These are phyloP conservation scores for Lycium barbarum DNA, from an alignment of 257 asterid genomes.

Conservation along the genomic window DNA sequence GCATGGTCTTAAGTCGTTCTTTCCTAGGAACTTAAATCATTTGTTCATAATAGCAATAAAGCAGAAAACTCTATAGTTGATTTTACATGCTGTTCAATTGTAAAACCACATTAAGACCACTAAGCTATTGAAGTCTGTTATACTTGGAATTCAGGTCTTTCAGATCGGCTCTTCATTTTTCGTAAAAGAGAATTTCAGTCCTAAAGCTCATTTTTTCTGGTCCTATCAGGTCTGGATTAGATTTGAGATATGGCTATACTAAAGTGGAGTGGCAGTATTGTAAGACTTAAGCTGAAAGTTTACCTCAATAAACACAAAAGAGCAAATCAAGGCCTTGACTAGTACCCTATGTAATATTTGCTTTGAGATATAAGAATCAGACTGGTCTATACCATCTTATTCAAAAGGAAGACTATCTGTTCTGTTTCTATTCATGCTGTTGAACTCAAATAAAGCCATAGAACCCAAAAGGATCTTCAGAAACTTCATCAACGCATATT, in stretches of 20 bases:
- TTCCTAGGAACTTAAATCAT: conserved; percentile 10
- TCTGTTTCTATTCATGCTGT: neutral
- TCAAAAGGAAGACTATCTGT: neutral
- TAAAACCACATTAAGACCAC: neutral
- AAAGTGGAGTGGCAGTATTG: neutral
- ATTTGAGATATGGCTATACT: neutral
- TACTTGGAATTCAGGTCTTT: neutral
- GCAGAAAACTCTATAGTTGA: neutral
- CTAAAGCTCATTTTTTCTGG: neutral
- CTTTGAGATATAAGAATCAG: neutral
- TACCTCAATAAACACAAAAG: neutral
- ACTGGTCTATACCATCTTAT: conserved; percentile 4
- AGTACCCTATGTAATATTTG: conserved; percentile 14
- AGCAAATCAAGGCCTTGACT: neutral
- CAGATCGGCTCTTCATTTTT: neutral
- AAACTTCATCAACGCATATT: conserved; percentile 18
- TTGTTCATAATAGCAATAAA: neutral
- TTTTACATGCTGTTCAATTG: neutral
- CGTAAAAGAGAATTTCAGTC: neutral
- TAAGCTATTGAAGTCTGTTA: neutral
- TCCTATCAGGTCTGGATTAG: neutral
- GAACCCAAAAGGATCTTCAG: conserved; percentile 1
- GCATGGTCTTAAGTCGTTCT: neutral
- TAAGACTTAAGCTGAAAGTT: neutral
- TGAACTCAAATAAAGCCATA: conserved; percentile 2